Percentiles rank a stretch among this genome's conserved stretches.
phyloP scores from a whole-genome alignment of 495 filamentous ascomycete genomes.

The Talaromyces stipitatus region DNA sequence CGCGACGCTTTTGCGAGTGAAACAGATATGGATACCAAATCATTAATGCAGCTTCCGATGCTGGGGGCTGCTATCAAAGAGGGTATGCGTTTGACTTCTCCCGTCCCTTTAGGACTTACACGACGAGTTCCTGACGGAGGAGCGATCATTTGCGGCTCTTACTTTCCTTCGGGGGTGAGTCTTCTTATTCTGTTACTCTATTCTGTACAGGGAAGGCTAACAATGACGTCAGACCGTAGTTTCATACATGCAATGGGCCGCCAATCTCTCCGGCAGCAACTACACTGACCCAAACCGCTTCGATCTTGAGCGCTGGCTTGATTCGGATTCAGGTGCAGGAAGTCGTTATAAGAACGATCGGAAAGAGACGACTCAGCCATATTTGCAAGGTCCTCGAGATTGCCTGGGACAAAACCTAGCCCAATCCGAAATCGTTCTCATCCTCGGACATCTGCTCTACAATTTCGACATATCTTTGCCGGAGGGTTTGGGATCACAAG shows the following conservation, averaged over 20 bases:
- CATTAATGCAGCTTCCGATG: constrained; percentile 2
- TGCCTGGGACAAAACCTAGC: background rate
- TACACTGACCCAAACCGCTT: background rate
- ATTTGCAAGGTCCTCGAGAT: background rate
- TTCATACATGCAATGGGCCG: background rate
- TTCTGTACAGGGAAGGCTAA: background rate
- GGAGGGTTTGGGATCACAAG: too few species aligned
- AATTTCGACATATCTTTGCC: too few species aligned
- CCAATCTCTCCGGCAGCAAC: background rate
- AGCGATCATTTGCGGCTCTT: background rate
- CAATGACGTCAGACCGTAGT: background rate
- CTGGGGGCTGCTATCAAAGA: constrained; percentile 1
- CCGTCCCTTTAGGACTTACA: background rate
- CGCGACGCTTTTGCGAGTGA: constrained; percentile 37
- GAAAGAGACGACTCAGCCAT: background rate
- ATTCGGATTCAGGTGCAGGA: background rate
- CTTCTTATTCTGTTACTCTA: background rate
- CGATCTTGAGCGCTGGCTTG: background rate
- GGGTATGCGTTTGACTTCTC: background rate
- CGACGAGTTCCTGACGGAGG: background rate
- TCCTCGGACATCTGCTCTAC: background rate
- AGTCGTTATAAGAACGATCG: background rate
- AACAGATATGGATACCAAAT: constrained; percentile 36
- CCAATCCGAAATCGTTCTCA: background rate
- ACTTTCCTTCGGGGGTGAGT: background rate